Evolutionary conservation across 208 protist species (phyloP), one percentile per base, ranked within the genome.

Genomic region (Leptomonas pyrrhocoris): DNA sequence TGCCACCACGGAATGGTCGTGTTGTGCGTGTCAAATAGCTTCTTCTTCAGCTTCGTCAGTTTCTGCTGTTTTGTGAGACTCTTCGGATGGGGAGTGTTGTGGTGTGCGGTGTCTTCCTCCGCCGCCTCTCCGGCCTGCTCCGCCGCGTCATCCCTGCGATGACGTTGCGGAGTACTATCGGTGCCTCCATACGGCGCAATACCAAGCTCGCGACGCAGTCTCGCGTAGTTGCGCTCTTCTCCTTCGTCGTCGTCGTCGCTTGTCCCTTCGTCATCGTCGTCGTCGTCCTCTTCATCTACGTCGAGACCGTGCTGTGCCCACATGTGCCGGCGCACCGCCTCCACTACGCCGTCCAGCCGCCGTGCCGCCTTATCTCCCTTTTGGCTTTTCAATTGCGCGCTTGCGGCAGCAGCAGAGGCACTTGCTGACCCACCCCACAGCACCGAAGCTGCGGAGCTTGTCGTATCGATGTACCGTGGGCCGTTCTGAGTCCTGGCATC

Each of bases 1-100:
- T 78, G 83, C 86, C 88, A 94, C 88, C 90, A 95, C 38, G 88
- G 86, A 16, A 90, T 77, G 8, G 79, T 68, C 25, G 45, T 59
- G 70, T 94, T 88, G 9, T 64, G 50, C 46, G 76, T 43, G 34
- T 66, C 61, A 53, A 95, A 94, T 11, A 95, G 66, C 38, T 53
- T 53, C 25, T 68, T 63, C 49, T 58, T 68, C 27, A 57, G 55
- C 48, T 46, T 36, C 2, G 55, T 40, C n/a, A 21, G 45, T 15
- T 43, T 60, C 0, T 69, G 43, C 28, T 70, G 48, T 28, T 55
- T 66, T 45, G 62, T 60, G 16, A 57, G 54, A 7, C 23, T 25
- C 36, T 34, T 40, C 11, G 53, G 59, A 34, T 25, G 57, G 2
- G 57, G 42, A 9, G 51, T 63, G 57, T 38, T 51, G 42, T 63